Evolutionary conservation across 208 protist genomes (phyloP).

Genomic region (Trypanosoma caninum): DNA sequence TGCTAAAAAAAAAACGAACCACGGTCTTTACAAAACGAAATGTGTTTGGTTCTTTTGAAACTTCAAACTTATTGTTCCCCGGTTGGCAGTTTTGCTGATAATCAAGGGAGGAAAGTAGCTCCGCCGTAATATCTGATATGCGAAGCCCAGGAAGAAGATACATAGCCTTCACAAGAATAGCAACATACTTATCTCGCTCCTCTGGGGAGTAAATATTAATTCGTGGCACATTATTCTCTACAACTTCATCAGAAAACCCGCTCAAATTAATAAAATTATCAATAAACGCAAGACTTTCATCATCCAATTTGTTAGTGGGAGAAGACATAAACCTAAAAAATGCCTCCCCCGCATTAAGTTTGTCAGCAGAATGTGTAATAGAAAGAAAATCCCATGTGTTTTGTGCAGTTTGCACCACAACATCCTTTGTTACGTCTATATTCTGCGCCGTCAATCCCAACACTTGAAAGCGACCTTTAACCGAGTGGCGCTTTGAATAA

Average conservation of each 20-base stretch:
- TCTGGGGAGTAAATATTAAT: conserved; percentile 54
- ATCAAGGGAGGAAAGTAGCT: conserved; percentile 63
- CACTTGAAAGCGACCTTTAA: conserved; percentile 78
- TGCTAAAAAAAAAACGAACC: conserved; percentile 80
- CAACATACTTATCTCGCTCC: conserved; percentile 64
- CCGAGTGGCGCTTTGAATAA: neutral
- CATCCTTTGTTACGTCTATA: conserved; percentile 34
- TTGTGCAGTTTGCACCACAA: conserved; percentile 37
- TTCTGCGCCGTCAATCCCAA: conserved; percentile 59
- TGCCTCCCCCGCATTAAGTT: conserved; percentile 64
- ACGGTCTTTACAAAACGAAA: conserved; percentile 73
- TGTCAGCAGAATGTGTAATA: conserved; percentile 17
- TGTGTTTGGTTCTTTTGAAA: conserved; percentile 47
- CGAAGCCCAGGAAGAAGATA: conserved; percentile 78
- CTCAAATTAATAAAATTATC: conserved; percentile 72
- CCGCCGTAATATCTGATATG: conserved; percentile 47
- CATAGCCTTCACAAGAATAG: conserved; percentile 85
- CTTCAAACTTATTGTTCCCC: conserved; percentile 61
- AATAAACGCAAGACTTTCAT: conserved; percentile 52
- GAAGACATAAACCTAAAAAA: conserved; percentile 79
- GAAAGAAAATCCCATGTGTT: conserved; percentile 84
- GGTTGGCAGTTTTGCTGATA: conserved; percentile 86
- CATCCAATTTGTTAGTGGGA: conserved; percentile 31
- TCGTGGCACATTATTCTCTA: conserved; percentile 77
- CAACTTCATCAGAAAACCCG: conserved; percentile 63